Base-by-base conservation (phyloP, 2,329 filamentous ascomycete genomes). In the Aspergillus pseudoglaucus region DNA sequence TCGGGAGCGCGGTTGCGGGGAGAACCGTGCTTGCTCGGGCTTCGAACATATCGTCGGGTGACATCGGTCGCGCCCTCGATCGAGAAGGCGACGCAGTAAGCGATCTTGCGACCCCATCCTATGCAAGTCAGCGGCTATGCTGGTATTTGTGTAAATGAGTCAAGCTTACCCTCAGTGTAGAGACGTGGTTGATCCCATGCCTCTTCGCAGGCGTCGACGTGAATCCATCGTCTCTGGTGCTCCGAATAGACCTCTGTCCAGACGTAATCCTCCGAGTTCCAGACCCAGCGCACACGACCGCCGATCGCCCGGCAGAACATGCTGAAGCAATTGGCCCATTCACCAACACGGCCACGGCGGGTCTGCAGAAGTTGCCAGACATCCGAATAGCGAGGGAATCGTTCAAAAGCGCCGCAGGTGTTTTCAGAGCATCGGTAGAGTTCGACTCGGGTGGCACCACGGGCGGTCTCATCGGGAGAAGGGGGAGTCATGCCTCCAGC, bases 171-270 rank as follows among this genome's bases (percentile, higher is more conserved):
- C 69, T 96, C 89, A 6, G 89, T 83, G 70, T 97, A 97, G 8
- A 97, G 78, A 41, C 88, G 80, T 44, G 93, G 93, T 62, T 91
- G 90, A 66, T 98, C 93, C 90, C 90, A 97, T 1, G 88, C 83
- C 64, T 91, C 91, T 66, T 97, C 93, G 62, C 91, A 96, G 30
- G 85, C 84, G 67, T 98, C 93, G 38, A 96, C 90, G 58, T 97
- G 91, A n/a, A 97, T 79, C 93, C 93, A 98, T 65, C 90, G 83
- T 67, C 87, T 84, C 63, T 91, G 86, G 70, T 95, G 90, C 53
- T 93, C 88, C 2, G 90, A 96, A 72, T 95, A 98, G 12, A 97
- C 86, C 61, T 97, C 93, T 1, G 90, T 95, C 93, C 93, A 98
- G 22, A 96, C 88, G 63, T 96, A 88, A 66, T 97, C 93, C 69